phyloP scores from a whole-genome alignment of 345 rosid genomes.

The Eucalyptus victrix region DNA sequence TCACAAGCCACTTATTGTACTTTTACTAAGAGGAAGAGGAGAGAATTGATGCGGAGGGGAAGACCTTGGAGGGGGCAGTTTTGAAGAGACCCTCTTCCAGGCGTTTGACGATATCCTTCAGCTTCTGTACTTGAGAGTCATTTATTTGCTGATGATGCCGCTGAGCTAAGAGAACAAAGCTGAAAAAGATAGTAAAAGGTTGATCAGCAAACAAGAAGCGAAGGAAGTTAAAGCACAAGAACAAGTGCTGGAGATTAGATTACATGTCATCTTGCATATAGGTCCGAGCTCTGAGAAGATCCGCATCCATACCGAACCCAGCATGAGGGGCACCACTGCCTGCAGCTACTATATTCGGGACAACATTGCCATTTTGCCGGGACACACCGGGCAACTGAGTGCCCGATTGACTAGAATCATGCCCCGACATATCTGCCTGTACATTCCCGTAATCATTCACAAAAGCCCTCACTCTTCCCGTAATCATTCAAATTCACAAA shows the following conservation, averaged over 20 bases:
- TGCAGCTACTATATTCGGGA: background rate
- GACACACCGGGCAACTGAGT: constrained; percentile 2
- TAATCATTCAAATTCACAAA: background rate
- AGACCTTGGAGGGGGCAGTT: constrained; percentile 61
- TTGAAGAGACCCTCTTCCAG: constrained; percentile 77
- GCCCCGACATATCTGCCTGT: constrained; percentile 28
- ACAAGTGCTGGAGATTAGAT: background rate
- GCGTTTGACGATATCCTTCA: constrained; percentile 58
- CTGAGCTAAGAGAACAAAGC: constrained; percentile 32
- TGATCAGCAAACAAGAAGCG: background rate
- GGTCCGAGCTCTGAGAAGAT: constrained; percentile 21
- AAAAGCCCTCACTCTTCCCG: background rate
- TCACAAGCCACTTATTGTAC: background rate
- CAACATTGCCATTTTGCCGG: constrained; percentile 16
- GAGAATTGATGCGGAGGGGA: background rate
- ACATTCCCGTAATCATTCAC: background rate
- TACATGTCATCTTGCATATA: constrained; percentile 40
- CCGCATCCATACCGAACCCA: constrained; percentile 24
- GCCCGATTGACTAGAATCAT: constrained; percentile 12
- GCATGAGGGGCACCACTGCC: constrained; percentile 8
- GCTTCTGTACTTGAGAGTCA: constrained; percentile 31
- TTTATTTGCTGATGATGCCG: constrained; percentile 29
- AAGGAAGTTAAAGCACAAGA: background rate
- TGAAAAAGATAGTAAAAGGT: constrained; percentile 9
- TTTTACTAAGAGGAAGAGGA: background rate